These are phyloP conservation scores for Grosmannia clavigera DNA, from an alignment of 2,329 filamentous ascomycete species.

Conservation along the genomic window DNA sequence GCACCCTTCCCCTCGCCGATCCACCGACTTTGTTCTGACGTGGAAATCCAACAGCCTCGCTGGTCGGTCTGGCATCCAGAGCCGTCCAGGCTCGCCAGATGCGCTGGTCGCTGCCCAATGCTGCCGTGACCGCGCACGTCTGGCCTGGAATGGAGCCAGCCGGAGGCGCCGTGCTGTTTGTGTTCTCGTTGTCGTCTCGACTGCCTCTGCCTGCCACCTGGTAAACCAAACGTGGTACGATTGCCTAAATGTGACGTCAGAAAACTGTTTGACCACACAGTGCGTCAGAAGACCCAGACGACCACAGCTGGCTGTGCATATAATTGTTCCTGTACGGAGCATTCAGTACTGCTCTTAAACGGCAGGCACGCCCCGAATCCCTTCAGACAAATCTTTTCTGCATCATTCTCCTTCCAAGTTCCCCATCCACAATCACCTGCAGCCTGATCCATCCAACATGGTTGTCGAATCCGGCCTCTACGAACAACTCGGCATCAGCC, in stretches of 20 bases:
- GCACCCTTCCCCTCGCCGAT: no score
- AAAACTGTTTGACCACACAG: not conserved
- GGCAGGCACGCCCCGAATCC: not conserved
- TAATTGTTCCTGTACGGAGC: not conserved
- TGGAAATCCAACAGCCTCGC: no score
- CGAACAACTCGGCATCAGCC: slow-evolving; percentile 66
- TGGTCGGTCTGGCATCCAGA: no score
- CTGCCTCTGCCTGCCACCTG: not conserved
- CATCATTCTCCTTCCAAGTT: not conserved
- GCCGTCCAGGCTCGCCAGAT: not conserved
- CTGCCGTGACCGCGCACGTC: no score
- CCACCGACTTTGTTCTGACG: no score
- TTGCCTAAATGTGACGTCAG: not conserved
- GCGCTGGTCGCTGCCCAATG: not conserved
- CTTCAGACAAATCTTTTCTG: not conserved
- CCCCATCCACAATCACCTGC: not conserved
- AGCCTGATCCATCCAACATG: slow-evolving; percentile 11
- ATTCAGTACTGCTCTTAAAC: not conserved
- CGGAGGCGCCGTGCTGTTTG: not conserved
- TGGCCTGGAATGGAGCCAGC: not conserved
- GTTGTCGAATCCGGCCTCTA: slow-evolving; percentile 48
- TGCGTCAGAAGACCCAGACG: not conserved
- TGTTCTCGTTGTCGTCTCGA: no score
- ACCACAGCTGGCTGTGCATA: no score
- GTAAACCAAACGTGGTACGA: not conserved